Base-by-base conservation (phyloP, 1,284 basidiomycete genomes). In the Schizopora paradoxa region DNA sequence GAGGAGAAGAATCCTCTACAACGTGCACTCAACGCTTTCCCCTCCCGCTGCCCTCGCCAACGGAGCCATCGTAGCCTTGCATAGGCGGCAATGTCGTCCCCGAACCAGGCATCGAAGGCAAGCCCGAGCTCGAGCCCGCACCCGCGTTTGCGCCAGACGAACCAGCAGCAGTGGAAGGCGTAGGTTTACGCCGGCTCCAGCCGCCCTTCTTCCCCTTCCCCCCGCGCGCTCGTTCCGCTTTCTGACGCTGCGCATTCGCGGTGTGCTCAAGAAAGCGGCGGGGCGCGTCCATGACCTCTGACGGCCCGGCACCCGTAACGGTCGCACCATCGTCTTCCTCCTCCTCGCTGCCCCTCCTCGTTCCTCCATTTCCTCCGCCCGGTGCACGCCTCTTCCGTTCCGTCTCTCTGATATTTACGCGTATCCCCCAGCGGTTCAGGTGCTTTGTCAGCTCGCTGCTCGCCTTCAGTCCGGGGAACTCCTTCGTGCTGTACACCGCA, bases 401-500 rank as follows among this genome's bases (percentile, higher is more conserved):
- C 0, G 75, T 77, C 56, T 85, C 83, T 26, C 83, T 76, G 27
- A 82, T 74, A 55, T 86, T 86, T 4, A 86, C 68, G 13, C 79
- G 74, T 2, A 86, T 78, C 11, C 83, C 83, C 68, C 77, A 84
- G 45, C 48, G 43, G 25, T 37, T 49, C 11, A 49, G 27, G 16
- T 53, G 43, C 73, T 84, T 88, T 4, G 86, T 87, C 33, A 88
- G 63, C 28, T 83, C 77, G 0, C 86, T 88, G 0, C 85, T 87
- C 2, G 80, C 73, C 19, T 71, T 74, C 11, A 88, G 61, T 1
- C 85, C 84, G 0, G 86, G 86, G 57, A 88, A 88, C 58, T 85
- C 82, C 55, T 88, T 88, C 0, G 86, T 87, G 18, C 84, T 85
- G 56, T 84, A 88, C 0, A 88, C 74, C 16, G 73, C 74, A 60